Evolutionary conservation across 148 eudicot species (phyloP).

Genomic region (Bassia scoparia): DNA sequence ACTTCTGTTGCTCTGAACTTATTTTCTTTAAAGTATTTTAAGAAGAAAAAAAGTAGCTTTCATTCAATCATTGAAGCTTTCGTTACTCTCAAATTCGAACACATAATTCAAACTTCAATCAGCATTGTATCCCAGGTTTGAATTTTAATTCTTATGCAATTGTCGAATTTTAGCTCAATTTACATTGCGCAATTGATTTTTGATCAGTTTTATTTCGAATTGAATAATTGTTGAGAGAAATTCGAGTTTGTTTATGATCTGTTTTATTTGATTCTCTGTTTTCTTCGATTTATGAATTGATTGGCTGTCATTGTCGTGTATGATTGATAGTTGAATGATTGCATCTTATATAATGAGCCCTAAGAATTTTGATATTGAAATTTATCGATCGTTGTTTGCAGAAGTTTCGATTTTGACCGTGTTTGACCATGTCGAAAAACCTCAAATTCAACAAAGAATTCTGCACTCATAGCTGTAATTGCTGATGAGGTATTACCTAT

Average conservation of each 20-base stretch:
- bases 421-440: conserved; percentile 56
- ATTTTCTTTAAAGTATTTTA: too few relatives aligned
- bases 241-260: background rate
- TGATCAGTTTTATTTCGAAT: background rate
- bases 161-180: background rate
- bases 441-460: conserved; percentile 53
- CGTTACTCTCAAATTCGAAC: background rate
- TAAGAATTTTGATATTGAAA: background rate
- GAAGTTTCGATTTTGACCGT: conserved; percentile 14
- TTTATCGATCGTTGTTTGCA: conserved; percentile 1
- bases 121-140: background rate
- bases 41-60: too few relatives aligned
- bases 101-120: background rate
- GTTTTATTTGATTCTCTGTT: background rate
- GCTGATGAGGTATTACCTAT: conserved; percentile 63
- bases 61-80: background rate
- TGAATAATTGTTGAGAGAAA: too few relatives aligned
- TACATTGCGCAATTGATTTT: background rate
- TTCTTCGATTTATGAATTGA: background rate
- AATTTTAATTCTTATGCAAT: too few relatives aligned
- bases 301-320: background rate
- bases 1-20: background rate
- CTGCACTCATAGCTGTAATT: conserved; percentile 74
- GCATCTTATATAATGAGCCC: background rate
- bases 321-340: background rate